Evolutionary conservation across 2,329 filamentous ascomycete species (phyloP).

Genomic region (Penicillium sclerotiorum): DNA sequence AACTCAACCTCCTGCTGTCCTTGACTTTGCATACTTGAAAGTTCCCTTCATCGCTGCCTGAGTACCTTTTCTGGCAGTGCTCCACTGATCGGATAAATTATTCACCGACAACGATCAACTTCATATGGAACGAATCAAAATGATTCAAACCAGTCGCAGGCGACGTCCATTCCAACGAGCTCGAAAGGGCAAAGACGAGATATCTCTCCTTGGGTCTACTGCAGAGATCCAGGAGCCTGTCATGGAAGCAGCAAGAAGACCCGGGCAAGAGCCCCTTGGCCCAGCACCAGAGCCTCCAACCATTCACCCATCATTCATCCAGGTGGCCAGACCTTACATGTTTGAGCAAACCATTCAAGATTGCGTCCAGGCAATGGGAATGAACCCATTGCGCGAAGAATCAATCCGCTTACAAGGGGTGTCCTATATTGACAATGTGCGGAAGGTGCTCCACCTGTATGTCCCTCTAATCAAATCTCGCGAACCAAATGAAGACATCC

Average conservation of each 20-base stretch:
- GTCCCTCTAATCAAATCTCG: conserved; percentile 36
- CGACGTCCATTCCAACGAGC: too few relatives aligned
- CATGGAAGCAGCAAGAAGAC: conserved; percentile 28
- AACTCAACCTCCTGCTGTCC: too few relatives aligned
- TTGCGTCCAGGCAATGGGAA: conserved; percentile 68
- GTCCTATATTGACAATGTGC: conserved; percentile 82
- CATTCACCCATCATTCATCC: conserved; percentile 65
- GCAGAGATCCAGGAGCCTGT: background rate
- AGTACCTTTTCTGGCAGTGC: background rate
- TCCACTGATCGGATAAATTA: background rate
- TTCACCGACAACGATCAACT: background rate
- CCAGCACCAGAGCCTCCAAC: conserved; percentile 36
- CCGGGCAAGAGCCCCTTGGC: conserved; percentile 14
- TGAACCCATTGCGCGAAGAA: conserved; percentile 78
- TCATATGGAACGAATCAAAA: too few relatives aligned
- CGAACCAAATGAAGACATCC: background rate
- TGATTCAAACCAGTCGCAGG: too few relatives aligned
- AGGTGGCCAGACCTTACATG: conserved; percentile 73
- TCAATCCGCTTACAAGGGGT: conserved; percentile 81
- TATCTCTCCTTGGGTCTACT: too few relatives aligned
- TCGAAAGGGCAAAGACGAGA: too few relatives aligned
- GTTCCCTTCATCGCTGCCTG: too few relatives aligned
- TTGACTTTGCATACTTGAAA: too few relatives aligned
- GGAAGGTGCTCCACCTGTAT: conserved; percentile 76
- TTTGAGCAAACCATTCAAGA: conserved; percentile 79